Evolutionary conservation across 257 asterid species (phyloP).

Genomic region (Fraxinus americana): DNA sequence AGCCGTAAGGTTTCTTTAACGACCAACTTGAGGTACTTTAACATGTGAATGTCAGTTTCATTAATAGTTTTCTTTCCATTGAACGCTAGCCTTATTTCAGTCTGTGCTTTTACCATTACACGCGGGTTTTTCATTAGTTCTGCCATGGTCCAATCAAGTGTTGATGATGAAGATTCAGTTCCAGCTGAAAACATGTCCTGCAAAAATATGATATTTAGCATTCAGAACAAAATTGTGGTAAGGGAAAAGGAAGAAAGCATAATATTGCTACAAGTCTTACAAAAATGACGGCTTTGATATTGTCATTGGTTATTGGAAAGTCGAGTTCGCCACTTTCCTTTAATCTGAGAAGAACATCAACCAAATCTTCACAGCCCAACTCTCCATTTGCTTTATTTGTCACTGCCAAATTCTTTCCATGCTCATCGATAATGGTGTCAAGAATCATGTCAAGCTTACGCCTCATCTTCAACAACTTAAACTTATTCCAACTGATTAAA

Average conservation of each 20-base stretch:
- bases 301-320: conserved; percentile 31
- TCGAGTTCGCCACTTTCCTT: conserved; percentile 30
- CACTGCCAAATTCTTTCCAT: conserved; percentile 19
- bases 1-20: conserved; percentile 42
- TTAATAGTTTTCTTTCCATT: conserved; percentile 16
- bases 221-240: not conserved
- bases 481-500: conserved; percentile 27
- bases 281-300: conserved; percentile 39
- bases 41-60: conserved; percentile 20
- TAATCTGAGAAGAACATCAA: conserved; percentile 42
- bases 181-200: conserved; percentile 48
- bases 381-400: conserved; percentile 33
- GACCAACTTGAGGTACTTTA: conserved; percentile 39
- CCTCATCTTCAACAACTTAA: conserved; percentile 28
- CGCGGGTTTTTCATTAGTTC: conserved; percentile 39
- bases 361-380: conserved; percentile 37
- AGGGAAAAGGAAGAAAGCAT: not conserved
- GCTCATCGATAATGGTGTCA: conserved; percentile 31
- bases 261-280: conserved; percentile 26
- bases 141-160: conserved; percentile 45
- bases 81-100: conserved; percentile 31
- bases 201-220: not conserved
- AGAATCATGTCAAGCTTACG: conserved; percentile 36
- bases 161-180: conserved; percentile 38
- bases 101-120: conserved; percentile 34